Percentiles rank a stretch among this genome's conserved stretches.
Conservation (phyloP, 2,329 filamentous ascomycete species). For the Penicillium capsulatum region DNA sequence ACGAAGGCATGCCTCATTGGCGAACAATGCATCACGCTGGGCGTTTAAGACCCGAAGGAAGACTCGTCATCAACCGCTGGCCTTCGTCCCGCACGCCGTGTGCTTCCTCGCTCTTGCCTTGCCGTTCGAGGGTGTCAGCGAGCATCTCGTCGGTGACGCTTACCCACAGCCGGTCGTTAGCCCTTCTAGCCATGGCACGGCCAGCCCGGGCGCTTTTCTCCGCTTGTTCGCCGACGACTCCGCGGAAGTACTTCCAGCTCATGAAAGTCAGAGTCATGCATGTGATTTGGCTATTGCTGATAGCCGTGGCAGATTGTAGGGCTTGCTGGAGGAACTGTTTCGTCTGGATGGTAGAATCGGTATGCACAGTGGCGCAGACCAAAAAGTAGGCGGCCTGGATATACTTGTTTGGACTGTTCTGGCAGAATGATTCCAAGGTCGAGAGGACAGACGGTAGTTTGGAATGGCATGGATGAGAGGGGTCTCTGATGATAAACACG, state of each 20-base stretch:
- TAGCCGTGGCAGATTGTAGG: slow-evolving; percentile 63
- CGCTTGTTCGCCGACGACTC: slow-evolving; percentile 74
- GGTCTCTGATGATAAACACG: slow-evolving; percentile 67
- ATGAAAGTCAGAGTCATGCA: slow-evolving; percentile 81
- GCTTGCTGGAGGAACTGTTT: slow-evolving; percentile 75
- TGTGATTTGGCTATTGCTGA: slow-evolving; percentile 73
- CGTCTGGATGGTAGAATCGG: slow-evolving; percentile 67
- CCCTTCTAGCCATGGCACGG: slow-evolving; percentile 62
- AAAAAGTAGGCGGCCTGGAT: slow-evolving; percentile 75
- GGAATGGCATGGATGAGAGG: slow-evolving; percentile 53
- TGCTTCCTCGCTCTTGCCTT: slow-evolving; percentile 59
- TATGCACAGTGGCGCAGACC: slow-evolving; percentile 63
- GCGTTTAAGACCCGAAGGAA: slow-evolving; percentile 38
- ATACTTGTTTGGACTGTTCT: slow-evolving; percentile 66
- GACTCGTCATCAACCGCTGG: slow-evolving; percentile 34
- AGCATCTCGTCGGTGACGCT: slow-evolving; percentile 78
- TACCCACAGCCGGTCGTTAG: slow-evolving; percentile 70
- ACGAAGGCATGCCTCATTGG: no score
- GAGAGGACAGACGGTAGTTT: slow-evolving; percentile 60
- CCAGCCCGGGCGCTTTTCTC: slow-evolving; percentile 71
- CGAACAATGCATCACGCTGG: slow-evolving; percentile 8
- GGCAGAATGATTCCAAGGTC: slow-evolving; percentile 63
- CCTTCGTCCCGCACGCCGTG: slow-evolving; percentile 45
- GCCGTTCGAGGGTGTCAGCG: slow-evolving; percentile 67
- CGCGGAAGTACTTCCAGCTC: slow-evolving; percentile 75